Base-by-base conservation (phyloP, 768 basidiomycete species). In the Mycena vulgaris region DNA sequence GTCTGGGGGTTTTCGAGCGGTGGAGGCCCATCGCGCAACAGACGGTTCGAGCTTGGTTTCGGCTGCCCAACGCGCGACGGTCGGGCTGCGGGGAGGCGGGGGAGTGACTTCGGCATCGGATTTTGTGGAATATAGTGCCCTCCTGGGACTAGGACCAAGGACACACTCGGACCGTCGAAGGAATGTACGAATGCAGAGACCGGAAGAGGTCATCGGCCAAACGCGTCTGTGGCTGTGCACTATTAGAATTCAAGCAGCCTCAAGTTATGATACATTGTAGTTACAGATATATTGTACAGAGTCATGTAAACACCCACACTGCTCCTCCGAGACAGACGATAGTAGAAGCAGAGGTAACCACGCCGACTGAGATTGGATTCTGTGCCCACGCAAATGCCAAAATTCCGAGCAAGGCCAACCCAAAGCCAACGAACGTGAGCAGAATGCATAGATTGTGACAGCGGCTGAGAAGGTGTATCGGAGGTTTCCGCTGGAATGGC, bases 301-400 rank as follows among this genome's bases (percentile, higher is more conserved):
- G 37, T 47, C 19, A 51, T 19, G 65, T 9, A 42, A 73, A 73
- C 16, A 69, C 68, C 68, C 68, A 73, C 35, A 60, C 49, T 10
- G 65, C 57, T 0, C 60, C 64, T 5, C 14, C 56, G 14, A 69
- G 45, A 31, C 68, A 63, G 8, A 40, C 33, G 1, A 35, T 49
- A 7, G 72, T 70, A 0, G 68, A 63, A 17, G 67, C 35, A 13
- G 65, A 63, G 1, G 72, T 49, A 13, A 73, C 61, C 0, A 88
- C 75, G 57, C 86, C 81, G 9, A 87, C 88, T 58, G 82, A 84
- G 5, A 35, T 67, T 1, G 88, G 82, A 63, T 89, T 83, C 27
- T 76, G 74, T 14, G 84, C 82, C 89, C 89, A 91, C 3, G 86
- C 81, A 67, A 85, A 89, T 70, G 84, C 84, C 6, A 89, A 7